Conservation (phyloP, 2,329 filamentous ascomycete species). For the Diaporthe nobilis region DNA sequence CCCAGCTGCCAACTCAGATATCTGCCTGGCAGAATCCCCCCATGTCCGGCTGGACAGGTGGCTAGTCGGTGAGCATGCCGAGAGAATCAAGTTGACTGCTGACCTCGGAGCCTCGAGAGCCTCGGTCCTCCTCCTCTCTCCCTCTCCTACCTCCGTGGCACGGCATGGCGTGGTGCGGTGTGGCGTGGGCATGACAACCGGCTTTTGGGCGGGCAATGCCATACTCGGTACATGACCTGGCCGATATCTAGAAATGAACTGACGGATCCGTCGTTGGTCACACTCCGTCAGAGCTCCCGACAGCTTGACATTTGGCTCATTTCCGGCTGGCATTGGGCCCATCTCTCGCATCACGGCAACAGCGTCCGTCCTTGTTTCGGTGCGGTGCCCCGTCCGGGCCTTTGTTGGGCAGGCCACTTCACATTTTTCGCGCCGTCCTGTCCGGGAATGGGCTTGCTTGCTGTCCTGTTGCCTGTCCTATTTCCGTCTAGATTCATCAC, state of each 20-base stretch:
- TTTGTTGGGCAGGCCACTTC: constrained; percentile 6
- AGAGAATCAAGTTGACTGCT: background rate
- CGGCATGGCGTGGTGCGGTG: constrained; percentile 20
- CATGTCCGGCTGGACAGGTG: background rate
- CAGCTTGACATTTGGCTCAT: constrained; percentile 25
- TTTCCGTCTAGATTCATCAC: constrained; percentile 21
- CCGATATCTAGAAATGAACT: constrained; percentile 4
- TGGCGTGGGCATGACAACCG: constrained; percentile 25
- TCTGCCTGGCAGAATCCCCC: constrained; percentile 19
- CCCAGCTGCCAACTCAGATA: background rate
- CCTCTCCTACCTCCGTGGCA: background rate
- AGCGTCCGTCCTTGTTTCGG: constrained; percentile 37
- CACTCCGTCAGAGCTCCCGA: background rate
- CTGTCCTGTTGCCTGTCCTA: background rate
- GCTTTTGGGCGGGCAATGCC: background rate
- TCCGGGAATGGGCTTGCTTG: constrained; percentile 1
- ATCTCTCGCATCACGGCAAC: constrained; percentile 13
- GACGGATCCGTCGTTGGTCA: constrained; percentile 14
- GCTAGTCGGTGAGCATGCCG: constrained; percentile 9
- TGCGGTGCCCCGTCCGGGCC: constrained; percentile 19
- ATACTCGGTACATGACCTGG: constrained; percentile 12
- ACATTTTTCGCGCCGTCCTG: background rate
- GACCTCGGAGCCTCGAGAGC: constrained; percentile 9
- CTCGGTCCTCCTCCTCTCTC: constrained; percentile 1
- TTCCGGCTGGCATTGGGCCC: constrained; percentile 14